phyloP scores from a whole-genome alignment of 2,329 filamentous ascomycete species.

The Annulohypoxylon truncatum region DNA sequence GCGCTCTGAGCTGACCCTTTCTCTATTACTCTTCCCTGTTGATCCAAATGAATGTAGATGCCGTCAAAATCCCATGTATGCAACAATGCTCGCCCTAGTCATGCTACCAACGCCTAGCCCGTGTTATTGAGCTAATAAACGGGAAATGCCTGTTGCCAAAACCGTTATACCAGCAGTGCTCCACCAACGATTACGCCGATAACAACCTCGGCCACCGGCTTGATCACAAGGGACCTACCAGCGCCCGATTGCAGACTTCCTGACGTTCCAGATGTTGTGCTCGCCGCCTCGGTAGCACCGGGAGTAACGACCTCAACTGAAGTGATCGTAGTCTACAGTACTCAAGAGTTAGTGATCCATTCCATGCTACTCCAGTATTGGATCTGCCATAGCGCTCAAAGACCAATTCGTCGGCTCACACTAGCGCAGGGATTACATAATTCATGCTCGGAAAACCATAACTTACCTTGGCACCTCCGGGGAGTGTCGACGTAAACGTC shows the following conservation, averaged over 20 bases:
- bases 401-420: no score
- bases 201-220: conserved; percentile 39
- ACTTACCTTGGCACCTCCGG: conserved; percentile 43
- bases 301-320: conserved; percentile 47
- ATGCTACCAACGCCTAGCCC: conserved; percentile 34
- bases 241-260: conserved; percentile 46
- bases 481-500: conserved; percentile 48
- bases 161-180: conserved; percentile 36
- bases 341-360: conserved; percentile 11
- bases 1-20: conserved; percentile 23
- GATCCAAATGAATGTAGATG: conserved; percentile 45
- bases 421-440: not conserved
- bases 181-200: conserved; percentile 45
- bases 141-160: conserved; percentile 7
- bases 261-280: conserved; percentile 29
- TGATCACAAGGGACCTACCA: conserved; percentile 26
- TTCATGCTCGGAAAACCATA: not conserved
- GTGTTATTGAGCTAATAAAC: conserved; percentile 4
- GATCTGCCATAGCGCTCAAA: not conserved
- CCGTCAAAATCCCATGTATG: conserved; percentile 36
- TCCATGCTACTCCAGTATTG: not conserved
- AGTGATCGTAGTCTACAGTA: conserved; percentile 46
- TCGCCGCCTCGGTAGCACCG: conserved; percentile 33
- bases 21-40: conserved; percentile 36
- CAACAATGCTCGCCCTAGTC: conserved; percentile 26